Evolutionary conservation across 1,284 basidiomycete genomes (phyloP), one percentile per base, ranked within the genome.

Genomic region (Jaminaea rosea): DNA sequence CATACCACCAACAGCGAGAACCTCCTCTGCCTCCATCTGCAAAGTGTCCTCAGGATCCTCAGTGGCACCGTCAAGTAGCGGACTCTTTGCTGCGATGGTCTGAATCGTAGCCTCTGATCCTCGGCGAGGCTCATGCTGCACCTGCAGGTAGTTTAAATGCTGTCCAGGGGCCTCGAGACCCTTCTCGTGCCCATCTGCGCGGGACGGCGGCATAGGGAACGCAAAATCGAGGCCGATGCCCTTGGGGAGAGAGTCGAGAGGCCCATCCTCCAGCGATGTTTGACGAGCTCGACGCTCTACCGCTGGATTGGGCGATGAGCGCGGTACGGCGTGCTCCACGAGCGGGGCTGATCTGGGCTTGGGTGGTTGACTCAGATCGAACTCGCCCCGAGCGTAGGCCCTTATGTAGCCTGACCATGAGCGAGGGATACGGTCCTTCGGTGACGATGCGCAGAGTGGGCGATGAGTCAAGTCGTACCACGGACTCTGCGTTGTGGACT

Each of bases 321-420:
- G 11, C 7, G 49, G 49, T 21, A 17, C 24, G 23, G 42, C 44
- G 15, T 28, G 17, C 19, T 28, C 13, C n/a, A 50, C 42, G 4
- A 50, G 26, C 9, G 42, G 49, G 10, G 49, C 49, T n/a, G 37
- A 9, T 47, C 49, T 47, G 19, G 49, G 49, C 15, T 19, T 44
- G 3, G 51, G 51, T 36, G 51, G 49, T 11, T 52, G n/a, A 1
- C 2, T 36, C 6, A 53, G 2, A 26, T 53, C 51, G 3, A 53
- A 1, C 10, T 53, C 51, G 10, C 51, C 51, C 26, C 17, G 26
- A 13, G 51, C 24, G 26, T 53, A 53, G 23, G 48, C 17, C 32
- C 32, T 13, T n/a, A 53, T 29, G 32, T 52, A 53, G 13, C 21
- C 46, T 5, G 24, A 28, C 51, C 51, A 53, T 11, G 36, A 31